Evolutionary conservation across 257 asterid species (phyloP).

Genomic region (Solanum corneliomulleri): DNA sequence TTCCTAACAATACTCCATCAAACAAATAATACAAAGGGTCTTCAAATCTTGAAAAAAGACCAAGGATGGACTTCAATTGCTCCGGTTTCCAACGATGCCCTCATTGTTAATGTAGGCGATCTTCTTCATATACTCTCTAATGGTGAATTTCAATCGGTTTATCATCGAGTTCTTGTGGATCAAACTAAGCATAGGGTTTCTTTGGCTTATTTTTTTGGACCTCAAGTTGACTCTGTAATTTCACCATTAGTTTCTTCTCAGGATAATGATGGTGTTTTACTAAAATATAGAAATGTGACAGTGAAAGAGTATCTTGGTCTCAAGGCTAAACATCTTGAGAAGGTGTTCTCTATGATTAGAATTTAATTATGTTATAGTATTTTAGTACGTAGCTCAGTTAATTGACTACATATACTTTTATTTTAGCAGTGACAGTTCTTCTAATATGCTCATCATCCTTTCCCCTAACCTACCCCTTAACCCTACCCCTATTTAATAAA

Average conservation of each 20-base stretch:
- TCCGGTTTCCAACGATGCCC: neutral
- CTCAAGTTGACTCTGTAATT: constrained; percentile 2
- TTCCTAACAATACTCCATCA: neutral
- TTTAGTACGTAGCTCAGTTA: neutral
- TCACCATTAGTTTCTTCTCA: constrained; percentile 20
- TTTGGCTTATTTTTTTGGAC: constrained; percentile 27
- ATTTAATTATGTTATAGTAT: neutral
- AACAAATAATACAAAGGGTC: neutral
- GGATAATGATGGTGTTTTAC: neutral
- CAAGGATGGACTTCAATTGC: neutral
- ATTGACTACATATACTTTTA: neutral
- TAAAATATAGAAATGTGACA: constrained; percentile 26
- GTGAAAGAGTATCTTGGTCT: constrained; percentile 49
- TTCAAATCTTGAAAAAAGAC: neutral
- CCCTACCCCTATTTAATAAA: neutral
- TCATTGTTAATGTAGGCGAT: neutral
- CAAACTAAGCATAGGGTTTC: neutral
- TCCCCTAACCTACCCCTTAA: neutral
- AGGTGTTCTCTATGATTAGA: constrained; percentile 33
- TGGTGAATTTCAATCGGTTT: neutral
- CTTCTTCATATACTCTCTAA: neutral
- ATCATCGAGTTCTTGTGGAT: neutral
- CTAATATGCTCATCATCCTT: neutral
- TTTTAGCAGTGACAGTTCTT: neutral
- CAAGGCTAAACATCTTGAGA: constrained; percentile 46